These are phyloP conservation scores for Biscutella laevigata DNA, from an alignment of 441 rosid genomes.

Conservation along the genomic window DNA sequence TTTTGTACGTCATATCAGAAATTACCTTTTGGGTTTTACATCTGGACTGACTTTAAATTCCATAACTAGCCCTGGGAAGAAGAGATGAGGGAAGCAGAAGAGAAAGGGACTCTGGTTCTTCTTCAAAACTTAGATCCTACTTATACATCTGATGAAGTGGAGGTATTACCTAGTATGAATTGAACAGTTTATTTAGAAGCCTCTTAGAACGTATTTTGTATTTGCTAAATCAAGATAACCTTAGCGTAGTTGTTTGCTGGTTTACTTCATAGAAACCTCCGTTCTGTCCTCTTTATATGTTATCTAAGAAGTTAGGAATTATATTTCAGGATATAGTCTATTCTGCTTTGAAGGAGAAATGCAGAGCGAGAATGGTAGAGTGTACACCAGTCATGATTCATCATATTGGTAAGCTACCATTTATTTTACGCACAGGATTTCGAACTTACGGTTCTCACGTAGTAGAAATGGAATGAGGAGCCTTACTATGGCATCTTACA, in stretches of 20 bases:
- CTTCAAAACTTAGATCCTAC: conserved; percentile 73
- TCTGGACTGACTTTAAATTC: conserved; percentile 13
- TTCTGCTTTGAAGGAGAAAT: conserved; percentile 50
- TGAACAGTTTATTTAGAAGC: conserved; percentile 3
- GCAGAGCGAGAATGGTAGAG: conserved; percentile 61
- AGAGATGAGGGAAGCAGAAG: conserved; percentile 41
- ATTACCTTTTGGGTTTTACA: neutral
- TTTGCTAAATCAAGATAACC: neutral
- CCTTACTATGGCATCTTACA: conserved; percentile 6
- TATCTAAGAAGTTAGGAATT: conserved; percentile 1
- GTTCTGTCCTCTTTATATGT: neutral
- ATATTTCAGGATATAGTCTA: conserved; percentile 52
- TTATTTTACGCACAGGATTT: conserved; percentile 3
- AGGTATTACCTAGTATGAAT: conserved; percentile 39
- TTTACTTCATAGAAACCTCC: neutral
- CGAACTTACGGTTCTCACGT: conserved; percentile 1
- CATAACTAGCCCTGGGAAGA: conserved; percentile 67
- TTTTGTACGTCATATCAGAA: neutral
- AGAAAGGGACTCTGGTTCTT: conserved; percentile 45
- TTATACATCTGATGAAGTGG: conserved; percentile 53
- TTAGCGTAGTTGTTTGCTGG: neutral
- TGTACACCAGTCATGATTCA: conserved; percentile 40
- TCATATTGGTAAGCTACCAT: conserved; percentile 45
- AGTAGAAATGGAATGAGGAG: conserved; percentile 3
- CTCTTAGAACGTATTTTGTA: neutral